phyloP scores from a whole-genome alignment of 257 asterid genomes.

The Dorcoceras hygrometricum region DNA sequence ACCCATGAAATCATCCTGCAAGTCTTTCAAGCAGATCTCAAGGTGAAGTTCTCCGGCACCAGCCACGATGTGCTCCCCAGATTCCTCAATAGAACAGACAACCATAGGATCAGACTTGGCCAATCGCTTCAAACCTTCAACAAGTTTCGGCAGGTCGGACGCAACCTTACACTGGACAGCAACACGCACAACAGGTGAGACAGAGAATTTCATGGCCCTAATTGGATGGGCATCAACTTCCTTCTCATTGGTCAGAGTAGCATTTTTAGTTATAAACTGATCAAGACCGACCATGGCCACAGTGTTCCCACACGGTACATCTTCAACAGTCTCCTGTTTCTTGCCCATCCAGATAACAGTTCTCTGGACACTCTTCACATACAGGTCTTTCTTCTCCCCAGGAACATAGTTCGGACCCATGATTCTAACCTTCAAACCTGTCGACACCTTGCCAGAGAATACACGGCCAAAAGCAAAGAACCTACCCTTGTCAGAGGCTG shows the following conservation, averaged over 20 bases:
- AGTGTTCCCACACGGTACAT: slow-evolving; percentile 41
- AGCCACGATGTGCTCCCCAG: slow-evolving; percentile 41
- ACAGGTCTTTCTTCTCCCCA: slow-evolving; percentile 34
- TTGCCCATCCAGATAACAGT: slow-evolving; percentile 38
- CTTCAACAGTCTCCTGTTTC: slow-evolving; percentile 42
- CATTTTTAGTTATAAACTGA: slow-evolving; percentile 39
- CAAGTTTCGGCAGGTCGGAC: slow-evolving; percentile 43
- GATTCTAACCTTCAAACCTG: slow-evolving; percentile 43
- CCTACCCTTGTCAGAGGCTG: slow-evolving; percentile 41
- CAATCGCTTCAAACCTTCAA: slow-evolving; percentile 39
- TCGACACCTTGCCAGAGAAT: slow-evolving; percentile 32
- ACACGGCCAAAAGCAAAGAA: slow-evolving; percentile 46
- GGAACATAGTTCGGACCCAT: slow-evolving; percentile 42
- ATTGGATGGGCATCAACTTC: slow-evolving; percentile 47
- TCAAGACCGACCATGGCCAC: slow-evolving; percentile 43
- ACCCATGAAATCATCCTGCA: slow-evolving; percentile 44
- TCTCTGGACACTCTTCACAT: slow-evolving; percentile 31
- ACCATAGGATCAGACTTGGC: slow-evolving; percentile 51
- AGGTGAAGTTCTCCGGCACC: slow-evolving; percentile 45
- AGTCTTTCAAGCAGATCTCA: slow-evolving; percentile 39
- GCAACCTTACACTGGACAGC: slow-evolving; percentile 40
- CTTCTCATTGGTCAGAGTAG: slow-evolving; percentile 39
- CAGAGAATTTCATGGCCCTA: slow-evolving; percentile 40
- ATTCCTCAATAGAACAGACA: slow-evolving; percentile 36
- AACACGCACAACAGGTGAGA: slow-evolving; percentile 39